phyloP scores from a whole-genome alignment of 106 monocot genomes.

The Vanilla planifolia region DNA sequence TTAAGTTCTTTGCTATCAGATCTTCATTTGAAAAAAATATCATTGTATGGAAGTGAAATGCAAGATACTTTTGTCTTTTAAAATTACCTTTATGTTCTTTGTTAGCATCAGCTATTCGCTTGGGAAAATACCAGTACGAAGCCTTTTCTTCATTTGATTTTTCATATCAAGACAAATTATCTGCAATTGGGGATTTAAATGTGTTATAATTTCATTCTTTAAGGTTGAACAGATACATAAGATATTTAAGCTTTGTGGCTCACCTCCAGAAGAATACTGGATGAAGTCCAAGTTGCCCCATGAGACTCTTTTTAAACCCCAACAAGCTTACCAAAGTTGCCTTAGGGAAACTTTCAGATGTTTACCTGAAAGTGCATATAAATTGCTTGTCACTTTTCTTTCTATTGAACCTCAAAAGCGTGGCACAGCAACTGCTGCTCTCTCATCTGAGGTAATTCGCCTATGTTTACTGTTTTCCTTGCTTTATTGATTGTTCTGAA shows the following conservation, averaged over 20 bases:
- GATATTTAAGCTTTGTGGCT: constrained; percentile 93
- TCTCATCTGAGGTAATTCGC: constrained; percentile 60
- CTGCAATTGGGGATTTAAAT: too few relatives aligned
- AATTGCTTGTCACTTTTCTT: constrained; percentile 55
- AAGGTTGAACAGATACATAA: constrained; percentile 96
- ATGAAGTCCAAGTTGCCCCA: constrained; percentile 46
- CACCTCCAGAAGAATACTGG: constrained; percentile 83
- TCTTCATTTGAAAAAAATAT: too few relatives aligned
- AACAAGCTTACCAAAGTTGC: constrained; percentile 44
- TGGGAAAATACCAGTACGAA: too few relatives aligned
- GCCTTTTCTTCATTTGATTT: too few relatives aligned
- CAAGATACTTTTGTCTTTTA: too few relatives aligned
- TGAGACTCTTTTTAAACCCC: constrained; percentile 64
- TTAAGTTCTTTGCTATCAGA: too few relatives aligned
- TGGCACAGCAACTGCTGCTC: constrained; percentile 68
- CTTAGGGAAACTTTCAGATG: constrained; percentile 35
- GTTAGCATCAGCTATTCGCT: too few relatives aligned
- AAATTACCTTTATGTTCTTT: too few relatives aligned
- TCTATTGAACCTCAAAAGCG: constrained; percentile 71
- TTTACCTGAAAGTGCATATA: constrained; percentile 34
- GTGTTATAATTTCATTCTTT: neutral
- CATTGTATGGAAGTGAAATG: too few relatives aligned
- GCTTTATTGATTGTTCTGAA: neutral
- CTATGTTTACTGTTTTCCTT: neutral
- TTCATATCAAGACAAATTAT: too few relatives aligned